Evolutionary conservation across 129 eudicot species (phyloP).

Genomic region (Flaveria ramosissima): DNA sequence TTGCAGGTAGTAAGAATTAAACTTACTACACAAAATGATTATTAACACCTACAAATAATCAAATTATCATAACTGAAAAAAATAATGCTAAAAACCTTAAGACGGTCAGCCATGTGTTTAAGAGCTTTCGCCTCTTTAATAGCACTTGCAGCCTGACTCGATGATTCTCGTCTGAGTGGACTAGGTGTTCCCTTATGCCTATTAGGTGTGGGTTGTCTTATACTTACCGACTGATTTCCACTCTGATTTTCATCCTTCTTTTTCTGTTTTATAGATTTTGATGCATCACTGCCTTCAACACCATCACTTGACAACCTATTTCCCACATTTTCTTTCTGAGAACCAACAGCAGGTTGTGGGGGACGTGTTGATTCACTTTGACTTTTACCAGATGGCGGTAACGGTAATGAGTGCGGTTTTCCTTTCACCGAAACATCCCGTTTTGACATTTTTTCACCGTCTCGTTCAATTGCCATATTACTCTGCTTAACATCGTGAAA

Average conservation of each 20-base stretch:
- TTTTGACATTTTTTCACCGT: constrained; percentile 49
- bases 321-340: constrained; percentile 51
- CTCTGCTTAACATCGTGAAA: constrained; percentile 47
- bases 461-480: constrained; percentile 41
- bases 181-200: constrained; percentile 66
- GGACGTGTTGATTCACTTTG: constrained; percentile 48
- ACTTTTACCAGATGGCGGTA: constrained; percentile 67
- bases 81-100: constrained; percentile 57
- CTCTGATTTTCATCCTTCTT: constrained; percentile 61
- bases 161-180: constrained; percentile 78
- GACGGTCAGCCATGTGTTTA: constrained; percentile 97
- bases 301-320: constrained; percentile 34
- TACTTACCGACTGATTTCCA: constrained; percentile 43
- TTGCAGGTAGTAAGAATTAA: constrained; percentile 5
- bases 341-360: constrained; percentile 38
- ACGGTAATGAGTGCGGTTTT: constrained; percentile 61
- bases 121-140: constrained; percentile 92
- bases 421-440: constrained; percentile 54
- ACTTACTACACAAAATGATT: neutral
- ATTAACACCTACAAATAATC: constrained; percentile 5
- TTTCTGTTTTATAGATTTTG: constrained; percentile 42
- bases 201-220: constrained; percentile 49
- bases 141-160: constrained; percentile 86
- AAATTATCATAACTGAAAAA: neutral
- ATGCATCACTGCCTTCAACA: constrained; percentile 46